phyloP scores from a whole-genome alignment of 2,329 filamentous ascomycete species.

The Phaeosphaeria sp. region DNA sequence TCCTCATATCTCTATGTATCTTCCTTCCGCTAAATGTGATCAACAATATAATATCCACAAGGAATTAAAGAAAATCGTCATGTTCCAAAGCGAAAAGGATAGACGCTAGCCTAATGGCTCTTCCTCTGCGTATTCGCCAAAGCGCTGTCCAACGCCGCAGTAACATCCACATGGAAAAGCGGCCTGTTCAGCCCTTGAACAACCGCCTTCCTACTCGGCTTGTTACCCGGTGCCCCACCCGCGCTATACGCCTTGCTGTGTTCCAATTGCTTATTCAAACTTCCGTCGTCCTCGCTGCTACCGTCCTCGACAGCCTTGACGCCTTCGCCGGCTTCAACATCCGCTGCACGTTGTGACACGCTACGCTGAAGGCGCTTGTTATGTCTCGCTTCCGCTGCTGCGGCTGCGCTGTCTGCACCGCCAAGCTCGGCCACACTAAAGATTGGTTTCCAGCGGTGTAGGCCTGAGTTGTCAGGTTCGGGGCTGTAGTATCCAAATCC shows the following conservation, averaged over 20 bases:
- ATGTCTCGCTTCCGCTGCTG: constrained; percentile 69
- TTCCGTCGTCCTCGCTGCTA: constrained; percentile 26
- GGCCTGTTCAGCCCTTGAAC: constrained; percentile 87
- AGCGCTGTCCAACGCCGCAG: constrained; percentile 87
- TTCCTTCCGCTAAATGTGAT: background rate
- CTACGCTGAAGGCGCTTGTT: constrained; percentile 54
- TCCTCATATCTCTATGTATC: no score
- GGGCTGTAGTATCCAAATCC: constrained; percentile 85
- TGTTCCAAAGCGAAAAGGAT: background rate
- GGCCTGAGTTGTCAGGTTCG: constrained; percentile 57
- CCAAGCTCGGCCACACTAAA: constrained; percentile 92
- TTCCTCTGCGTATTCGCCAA: constrained; percentile 72
- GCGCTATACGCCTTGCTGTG: constrained; percentile 40
- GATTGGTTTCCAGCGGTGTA: constrained; percentile 84
- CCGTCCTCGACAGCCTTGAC: constrained; percentile 23
- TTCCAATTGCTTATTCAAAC: constrained; percentile 42
- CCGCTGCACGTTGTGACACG: constrained; percentile 56
- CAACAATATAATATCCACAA: background rate
- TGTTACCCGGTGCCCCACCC: constrained; percentile 34
- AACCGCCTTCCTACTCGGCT: constrained; percentile 54
- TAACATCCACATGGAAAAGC: constrained; percentile 95
- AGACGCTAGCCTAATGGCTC: constrained; percentile 29
- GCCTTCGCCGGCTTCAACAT: constrained; percentile 22
- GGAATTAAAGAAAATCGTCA: no score
- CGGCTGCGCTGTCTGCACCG: constrained; percentile 74